Evolutionary conservation across 352 stramenopile genomes (phyloP), one percentile per base, ranked within the genome.

Genomic region (Pythium myriotylum): DNA sequence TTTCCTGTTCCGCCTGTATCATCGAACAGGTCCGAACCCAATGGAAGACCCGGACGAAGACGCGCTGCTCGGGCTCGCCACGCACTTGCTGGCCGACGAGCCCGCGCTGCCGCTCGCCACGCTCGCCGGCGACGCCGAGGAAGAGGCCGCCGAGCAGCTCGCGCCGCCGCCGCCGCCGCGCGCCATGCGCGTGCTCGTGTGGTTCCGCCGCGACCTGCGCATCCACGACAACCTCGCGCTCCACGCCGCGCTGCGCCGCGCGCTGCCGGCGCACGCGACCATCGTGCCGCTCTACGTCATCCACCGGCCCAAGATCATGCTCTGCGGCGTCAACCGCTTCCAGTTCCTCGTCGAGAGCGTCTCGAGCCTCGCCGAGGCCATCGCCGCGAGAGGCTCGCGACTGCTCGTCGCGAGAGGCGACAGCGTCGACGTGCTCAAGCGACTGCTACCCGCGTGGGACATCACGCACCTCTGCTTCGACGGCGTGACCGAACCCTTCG

Each of bases 211-310:
- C 64, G 94, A 96, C 50, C 75, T 99, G 53, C 80, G 96, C 43
- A 73, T 99, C 40, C 92, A 98, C 72, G 97, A 99, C 77, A 99
- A 99, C 74, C 83, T 96, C 24, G 87, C 89, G 47, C 76, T 99
- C 17, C 46, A 93, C 10, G 78, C 83, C 26, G 91, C 92, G 33
- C 73, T 93, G 41, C 41, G 85, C 26, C 67, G 73, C 37, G 51
- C 51, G 33, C 43, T 80, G 24, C 51, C 41, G 13, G 35, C n/a
- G 1, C 46, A 48, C 20, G 74, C 85, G 17, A 68, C 72, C 45
- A 65, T 98, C 24, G 84, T 95, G 46, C 86, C 92, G 45, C 61
- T 97, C 20, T 98, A 97, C 72, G 88, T 95, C 16, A 79, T 96
- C 13, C 82, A 98, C 65, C 87, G 83, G 10, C 75, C 85, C 29